phyloP scores from a whole-genome alignment of 1,139 yeast genomes.

The Blastobotrys arbuscula region DNA sequence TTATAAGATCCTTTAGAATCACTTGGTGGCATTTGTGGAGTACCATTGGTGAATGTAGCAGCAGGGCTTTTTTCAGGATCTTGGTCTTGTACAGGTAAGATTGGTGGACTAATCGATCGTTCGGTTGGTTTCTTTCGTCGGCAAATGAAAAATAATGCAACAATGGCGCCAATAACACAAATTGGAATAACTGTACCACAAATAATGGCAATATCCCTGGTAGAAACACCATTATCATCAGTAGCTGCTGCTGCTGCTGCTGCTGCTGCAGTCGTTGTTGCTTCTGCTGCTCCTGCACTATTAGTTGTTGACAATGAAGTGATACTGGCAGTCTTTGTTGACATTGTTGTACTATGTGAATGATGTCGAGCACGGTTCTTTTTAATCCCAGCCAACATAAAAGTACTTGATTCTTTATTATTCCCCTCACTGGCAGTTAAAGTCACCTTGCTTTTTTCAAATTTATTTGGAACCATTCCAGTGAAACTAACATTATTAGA shows the following conservation, averaged over 20 bases:
- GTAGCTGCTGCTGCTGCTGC: conserved; percentile 17
- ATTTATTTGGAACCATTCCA: conserved; percentile 62
- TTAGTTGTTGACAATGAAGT: conserved; percentile 11
- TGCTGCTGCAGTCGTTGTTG: conserved; percentile 24
- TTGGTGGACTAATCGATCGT: conserved; percentile 28
- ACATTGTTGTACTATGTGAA: not conserved
- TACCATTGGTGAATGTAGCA: conserved; percentile 1
- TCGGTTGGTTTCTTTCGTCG: conserved; percentile 27
- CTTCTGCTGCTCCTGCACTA: conserved; percentile 3
- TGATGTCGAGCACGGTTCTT: not conserved
- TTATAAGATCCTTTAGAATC: conserved; percentile 7
- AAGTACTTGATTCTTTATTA: conserved; percentile 40
- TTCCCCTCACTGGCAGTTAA: conserved; percentile 44
- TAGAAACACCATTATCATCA: conserved; percentile 18
- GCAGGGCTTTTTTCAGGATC: conserved; percentile 12
- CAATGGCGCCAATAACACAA: conserved; percentile 43
- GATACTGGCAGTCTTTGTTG: conserved; percentile 21
- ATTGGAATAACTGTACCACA: conserved; percentile 83
- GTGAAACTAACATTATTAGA: conserved; percentile 55
- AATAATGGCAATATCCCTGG: conserved; percentile 66
- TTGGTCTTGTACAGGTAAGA: conserved; percentile 21
- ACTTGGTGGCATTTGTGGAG: not conserved
- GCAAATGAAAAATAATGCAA: conserved; percentile 52
- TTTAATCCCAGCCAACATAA: conserved; percentile 53
- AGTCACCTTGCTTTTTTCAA: conserved; percentile 45